Evolutionary conservation across 768 basidiomycete genomes (phyloP).

Genomic region (Leccinum longicurvipes): DNA sequence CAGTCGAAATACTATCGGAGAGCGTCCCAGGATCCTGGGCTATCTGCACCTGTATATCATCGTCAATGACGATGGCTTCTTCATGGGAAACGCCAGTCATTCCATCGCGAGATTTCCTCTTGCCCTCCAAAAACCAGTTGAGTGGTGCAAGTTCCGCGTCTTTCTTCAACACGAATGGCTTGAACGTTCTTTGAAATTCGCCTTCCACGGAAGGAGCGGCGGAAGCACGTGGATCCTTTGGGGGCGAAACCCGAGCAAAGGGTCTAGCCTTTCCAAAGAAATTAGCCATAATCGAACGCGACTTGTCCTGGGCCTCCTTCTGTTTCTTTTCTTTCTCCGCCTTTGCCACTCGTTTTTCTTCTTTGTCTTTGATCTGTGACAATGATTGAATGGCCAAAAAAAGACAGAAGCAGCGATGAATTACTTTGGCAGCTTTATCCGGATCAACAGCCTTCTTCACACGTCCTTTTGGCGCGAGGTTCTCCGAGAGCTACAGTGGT

Average conservation of each 20-base stretch:
- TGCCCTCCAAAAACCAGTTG: conserved; percentile 57
- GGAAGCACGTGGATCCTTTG: conserved; percentile 26
- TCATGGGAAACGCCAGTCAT: conserved; percentile 27
- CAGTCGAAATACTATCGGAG: background rate
- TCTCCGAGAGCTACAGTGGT: conserved; percentile 17
- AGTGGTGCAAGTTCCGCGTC: conserved; percentile 66
- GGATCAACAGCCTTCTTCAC: conserved; percentile 53
- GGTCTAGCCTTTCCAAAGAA: conserved; percentile 70
- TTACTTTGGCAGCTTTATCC: conserved; percentile 44
- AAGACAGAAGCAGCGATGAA: background rate
- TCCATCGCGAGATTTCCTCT: conserved; percentile 24
- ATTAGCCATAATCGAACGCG: conserved; percentile 69
- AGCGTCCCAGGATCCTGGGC: conserved; percentile 5
- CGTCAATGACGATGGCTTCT: conserved; percentile 62
- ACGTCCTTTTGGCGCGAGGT: conserved; percentile 34
- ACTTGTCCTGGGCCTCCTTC: conserved; percentile 67
- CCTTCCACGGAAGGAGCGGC: conserved; percentile 40
- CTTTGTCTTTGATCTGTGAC: conserved; percentile 61
- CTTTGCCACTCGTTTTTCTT: conserved; percentile 66
- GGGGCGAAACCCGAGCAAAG: conserved; percentile 19
- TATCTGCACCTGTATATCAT: conserved; percentile 21
- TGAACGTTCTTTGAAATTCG: conserved; percentile 76
- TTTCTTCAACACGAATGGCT: conserved; percentile 76
- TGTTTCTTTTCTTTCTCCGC: conserved; percentile 70
- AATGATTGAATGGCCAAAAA: conserved; percentile 3